Percentiles rank a stretch among this genome's conserved stretches.
Evolutionary conservation across 192 early-diverging fungal species (phyloP).

Genomic region (Mortierella claussenii): DNA sequence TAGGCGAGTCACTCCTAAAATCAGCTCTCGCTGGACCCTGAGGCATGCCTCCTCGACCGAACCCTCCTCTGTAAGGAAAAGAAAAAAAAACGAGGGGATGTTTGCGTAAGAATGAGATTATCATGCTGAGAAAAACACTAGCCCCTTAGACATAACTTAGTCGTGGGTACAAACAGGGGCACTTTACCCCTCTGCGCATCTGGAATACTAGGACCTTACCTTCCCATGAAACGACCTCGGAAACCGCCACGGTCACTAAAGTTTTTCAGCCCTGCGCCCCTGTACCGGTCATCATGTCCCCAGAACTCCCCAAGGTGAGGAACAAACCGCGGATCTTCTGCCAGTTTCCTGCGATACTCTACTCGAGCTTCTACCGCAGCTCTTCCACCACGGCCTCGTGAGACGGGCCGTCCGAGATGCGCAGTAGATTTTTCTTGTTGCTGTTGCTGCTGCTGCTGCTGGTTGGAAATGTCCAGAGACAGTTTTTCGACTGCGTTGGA

Average conservation of each 20-base stretch:
- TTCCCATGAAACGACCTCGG: slow-evolving; percentile 49
- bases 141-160: too few species aligned
- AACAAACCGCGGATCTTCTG: slow-evolving; percentile 66
- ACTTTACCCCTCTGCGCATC: too few species aligned
- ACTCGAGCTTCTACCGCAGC: slow-evolving; percentile 54
- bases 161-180: too few species aligned
- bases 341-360: slow-evolving; percentile 65
- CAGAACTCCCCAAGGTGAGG: slow-evolving; percentile 68
- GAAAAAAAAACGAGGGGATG: too few species aligned
- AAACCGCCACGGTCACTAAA: slow-evolving; percentile 47
- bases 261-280: slow-evolving; percentile 61
- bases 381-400: slow-evolving; percentile 31
- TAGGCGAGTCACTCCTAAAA: slow-evolving; percentile 15
- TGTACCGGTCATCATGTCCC: slow-evolving; percentile 68
- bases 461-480: too few species aligned
- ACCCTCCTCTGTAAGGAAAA: slow-evolving; percentile 19
- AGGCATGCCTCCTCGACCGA: slow-evolving; percentile 23
- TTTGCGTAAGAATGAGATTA: too few species aligned
- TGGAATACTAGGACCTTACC: slow-evolving; percentile 21
- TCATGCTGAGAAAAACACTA: too few species aligned
- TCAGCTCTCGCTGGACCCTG: slow-evolving; percentile 32
- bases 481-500: too few species aligned
- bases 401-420: slow-evolving; percentile 25
- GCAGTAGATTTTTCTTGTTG: slow-evolving; percentile 19
- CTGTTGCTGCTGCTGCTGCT: too few species aligned